Evolutionary conservation across 2,329 filamentous ascomycete genomes (phyloP), one percentile per base, ranked within the genome.

Genomic region (Fonsecaea monophora): DNA sequence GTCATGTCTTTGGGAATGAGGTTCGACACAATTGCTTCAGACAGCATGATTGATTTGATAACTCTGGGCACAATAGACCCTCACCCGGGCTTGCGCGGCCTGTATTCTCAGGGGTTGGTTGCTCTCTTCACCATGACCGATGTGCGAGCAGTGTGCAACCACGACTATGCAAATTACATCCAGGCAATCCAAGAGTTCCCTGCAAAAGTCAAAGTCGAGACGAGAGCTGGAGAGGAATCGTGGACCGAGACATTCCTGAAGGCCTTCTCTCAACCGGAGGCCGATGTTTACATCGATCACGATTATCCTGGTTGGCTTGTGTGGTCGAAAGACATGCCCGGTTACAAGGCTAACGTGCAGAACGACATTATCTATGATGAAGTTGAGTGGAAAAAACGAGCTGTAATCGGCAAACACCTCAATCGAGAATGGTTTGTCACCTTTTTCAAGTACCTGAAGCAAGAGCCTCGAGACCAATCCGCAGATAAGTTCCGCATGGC

Each of bases 301-400:
- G 94, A 98, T 76, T 91, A 96, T 76, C 92, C 94, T 4, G 95
- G 95, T 37, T 99, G 96, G 96, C 85, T 99, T 18, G 93, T 96
- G 0, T 99, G 95, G 95, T 91, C 90, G 60, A 92, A 95, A 78
- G 88, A 85, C 37, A 94, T 98, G 83, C 89, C 88, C 13, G 95
- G 90, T 0, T 93, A 90, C 77, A 87, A 88, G 68, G 88, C 90
- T 2, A 89, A 91, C 60, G 88, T 93, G 34, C 82, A 81, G 68
- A 70, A 81, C 76, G 78, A 89, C 78, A 74, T 97, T 82, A 78
- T 87, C 53, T 99, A 95, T 74, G 95, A 99, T 74, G 89, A 92
- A 13, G 82, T 92, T 0, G 95, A 99, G 78, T 88, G 81, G 73
- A 84, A 84, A 1, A 87, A 91, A 6, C 89, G 94, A 48, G 85